Evolutionary conservation across 306 rosid genomes (phyloP).

Genomic region (Neltuma alba): DNA sequence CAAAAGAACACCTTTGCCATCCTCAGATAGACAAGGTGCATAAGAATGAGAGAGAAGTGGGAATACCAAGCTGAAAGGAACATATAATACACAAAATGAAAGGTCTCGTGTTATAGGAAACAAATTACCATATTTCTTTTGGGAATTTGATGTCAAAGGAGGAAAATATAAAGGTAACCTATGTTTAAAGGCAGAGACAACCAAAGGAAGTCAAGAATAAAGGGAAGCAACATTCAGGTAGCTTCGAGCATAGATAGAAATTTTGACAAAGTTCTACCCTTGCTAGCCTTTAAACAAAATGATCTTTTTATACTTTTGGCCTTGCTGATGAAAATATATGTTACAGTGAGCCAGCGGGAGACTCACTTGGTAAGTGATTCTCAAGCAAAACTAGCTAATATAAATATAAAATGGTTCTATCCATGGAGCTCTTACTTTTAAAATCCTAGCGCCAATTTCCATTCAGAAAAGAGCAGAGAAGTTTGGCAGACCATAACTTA

Average conservation of each 20-base stretch:
- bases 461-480: constrained; percentile 23
- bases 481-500: constrained; percentile 19
- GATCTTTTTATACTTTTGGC: background rate
- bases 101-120: background rate
- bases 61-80: background rate
- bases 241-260: background rate
- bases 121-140: background rate
- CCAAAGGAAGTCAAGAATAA: background rate
- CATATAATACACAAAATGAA: background rate
- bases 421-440: background rate
- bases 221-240: background rate
- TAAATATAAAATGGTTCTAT: background rate
- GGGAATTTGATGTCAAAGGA: background rate
- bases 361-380: background rate
- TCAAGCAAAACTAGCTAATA: background rate
- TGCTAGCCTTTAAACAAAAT: background rate
- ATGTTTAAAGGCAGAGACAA: background rate
- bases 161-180: background rate
- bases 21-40: background rate
- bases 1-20: background rate
- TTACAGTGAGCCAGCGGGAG: background rate
- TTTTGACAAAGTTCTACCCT: background rate
- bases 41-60: background rate
- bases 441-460: background rate
- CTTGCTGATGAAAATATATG: background rate